These are phyloP conservation scores for Coemansia sp. DNA, from an alignment of 192 early-diverging fungal genomes.

Conservation along the genomic window DNA sequence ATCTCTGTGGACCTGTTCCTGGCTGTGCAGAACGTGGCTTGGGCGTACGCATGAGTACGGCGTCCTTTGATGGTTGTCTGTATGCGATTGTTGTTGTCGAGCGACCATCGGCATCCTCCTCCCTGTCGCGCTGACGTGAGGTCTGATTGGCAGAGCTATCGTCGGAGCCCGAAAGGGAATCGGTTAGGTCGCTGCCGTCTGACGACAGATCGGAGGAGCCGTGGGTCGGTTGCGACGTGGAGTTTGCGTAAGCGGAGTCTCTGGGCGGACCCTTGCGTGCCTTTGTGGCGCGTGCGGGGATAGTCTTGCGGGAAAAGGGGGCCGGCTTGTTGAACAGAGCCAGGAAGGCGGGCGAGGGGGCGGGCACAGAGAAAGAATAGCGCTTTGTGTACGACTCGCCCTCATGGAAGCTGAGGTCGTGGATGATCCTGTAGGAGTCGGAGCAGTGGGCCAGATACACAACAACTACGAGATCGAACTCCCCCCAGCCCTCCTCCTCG, in stretches of 20 bases:
- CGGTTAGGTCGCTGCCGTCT: not conserved
- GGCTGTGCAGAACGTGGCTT: not conserved
- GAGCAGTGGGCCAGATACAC: slow-evolving; percentile 38
- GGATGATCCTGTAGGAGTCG: slow-evolving; percentile 31
- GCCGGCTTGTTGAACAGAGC: slow-evolving; percentile 37
- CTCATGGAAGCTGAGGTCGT: slow-evolving; percentile 53
- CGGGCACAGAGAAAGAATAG: slow-evolving; percentile 27
- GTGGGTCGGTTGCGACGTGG: not conserved
- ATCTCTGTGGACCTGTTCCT: not conserved
- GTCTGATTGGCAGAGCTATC: not conserved
- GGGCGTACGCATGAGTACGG: not conserved
- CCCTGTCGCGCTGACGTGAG: not conserved
- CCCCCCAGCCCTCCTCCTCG: slow-evolving; percentile 54
- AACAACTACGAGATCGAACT: slow-evolving; percentile 48
- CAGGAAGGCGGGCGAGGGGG: slow-evolving; percentile 30
- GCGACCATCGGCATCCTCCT: not conserved
- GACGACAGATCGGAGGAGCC: not conserved
- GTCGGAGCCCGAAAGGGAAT: not conserved
- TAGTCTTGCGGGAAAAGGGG: slow-evolving; percentile 40
- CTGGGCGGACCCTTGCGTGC: slow-evolving; percentile 47
- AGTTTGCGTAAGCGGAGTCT: slow-evolving; percentile 7
- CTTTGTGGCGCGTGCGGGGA: slow-evolving; percentile 38
- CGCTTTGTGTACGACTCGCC: slow-evolving; percentile 31
- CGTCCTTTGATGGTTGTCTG: not conserved
- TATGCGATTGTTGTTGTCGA: not conserved